phyloP scores from a whole-genome alignment of 2,329 filamentous ascomycete genomes.

The Aspergillus versicolor region DNA sequence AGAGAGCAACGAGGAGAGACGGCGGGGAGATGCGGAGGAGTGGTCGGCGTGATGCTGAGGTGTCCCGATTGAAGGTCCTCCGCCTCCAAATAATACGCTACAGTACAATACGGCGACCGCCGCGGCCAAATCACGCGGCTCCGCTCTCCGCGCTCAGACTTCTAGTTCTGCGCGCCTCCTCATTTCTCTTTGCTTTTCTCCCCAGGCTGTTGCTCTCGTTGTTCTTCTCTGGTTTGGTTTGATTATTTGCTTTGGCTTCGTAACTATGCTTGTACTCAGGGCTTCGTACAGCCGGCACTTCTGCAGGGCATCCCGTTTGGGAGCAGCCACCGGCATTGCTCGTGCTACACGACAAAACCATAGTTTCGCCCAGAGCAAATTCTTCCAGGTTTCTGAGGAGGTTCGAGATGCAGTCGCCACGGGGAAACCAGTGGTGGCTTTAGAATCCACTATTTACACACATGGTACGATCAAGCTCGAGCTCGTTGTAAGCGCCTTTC shows the following conservation, averaged over 20 bases:
- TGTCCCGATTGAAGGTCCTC: constrained; percentile 29
- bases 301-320: constrained; percentile 16
- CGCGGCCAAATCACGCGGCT: constrained; percentile 35
- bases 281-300: constrained; percentile 22
- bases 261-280: constrained; percentile 22
- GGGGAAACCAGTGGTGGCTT: constrained; percentile 79
- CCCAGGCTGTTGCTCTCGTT: background rate
- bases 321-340: background rate
- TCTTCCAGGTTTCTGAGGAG: constrained; percentile 77
- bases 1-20: constrained; percentile 7
- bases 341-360: constrained; percentile 24
- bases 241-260: background rate
- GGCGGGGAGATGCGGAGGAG: constrained; percentile 9
- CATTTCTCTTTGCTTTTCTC: constrained; percentile 1
- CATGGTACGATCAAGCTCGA: constrained; percentile 60
- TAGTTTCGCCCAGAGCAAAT: constrained; percentile 38
- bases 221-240: background rate
- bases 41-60: constrained; percentile 34
- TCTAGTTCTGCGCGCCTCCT: constrained; percentile 2
- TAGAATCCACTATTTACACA: constrained; percentile 97
- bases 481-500: background rate
- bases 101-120: constrained; percentile 26
- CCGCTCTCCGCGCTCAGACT: constrained; percentile 5
- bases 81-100: constrained; percentile 4
- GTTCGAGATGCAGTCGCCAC: constrained; percentile 72